Evolutionary conservation across 164 flowering plant species (phyloP), one percentile per base, ranked within the genome.

Genomic region (Vitis amurensis): DNA sequence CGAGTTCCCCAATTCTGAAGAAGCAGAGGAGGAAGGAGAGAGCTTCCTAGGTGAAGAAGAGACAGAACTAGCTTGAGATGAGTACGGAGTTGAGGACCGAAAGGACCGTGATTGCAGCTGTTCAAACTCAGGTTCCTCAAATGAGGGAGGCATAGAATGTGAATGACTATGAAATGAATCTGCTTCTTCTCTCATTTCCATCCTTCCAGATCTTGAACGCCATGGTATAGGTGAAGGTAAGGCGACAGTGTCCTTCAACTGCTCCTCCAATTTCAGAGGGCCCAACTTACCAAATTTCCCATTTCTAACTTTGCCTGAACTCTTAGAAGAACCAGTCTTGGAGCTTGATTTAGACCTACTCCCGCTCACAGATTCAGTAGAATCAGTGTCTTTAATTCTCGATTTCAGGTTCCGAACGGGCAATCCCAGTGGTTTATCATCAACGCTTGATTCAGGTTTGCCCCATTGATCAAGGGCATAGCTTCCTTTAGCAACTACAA

Each of bases 361-460:
- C 64, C 76, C 75, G 29, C 51, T 66, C 52, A 55, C 37, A 12
- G 72, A 55, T 53, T 75, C 78, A 61, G 48, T 27, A 61, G 19
- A 64, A 31, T 61, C 72, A 4, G 57, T 52, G 1, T 63, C 78
- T 29, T 44, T 56, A 44, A 53, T 52, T 59, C 59, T 74, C 15
- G 87, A 86, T 70, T 67, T 80, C 55, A 86, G 66, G 51, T 83
- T 88, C 77, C 91, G 61, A 68, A 86, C 66, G 1, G 89, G 88
- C 76, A 86, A 77, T 14, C 80, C 81, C 72, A 86, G 65, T 0
- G 87, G 80, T 37, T 67, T 73, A 17, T 77, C 65, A 58, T 48
- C 64, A 31, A 53, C 27, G 23, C 16, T 53, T 1, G 72, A 30
- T 50, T 23, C 58, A 9, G 44, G 23, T 16, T 63, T 65, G 55